A percentile compares a stretch with the other conserved stretches of the same genome.
These are phyloP conservation scores for Pythium sukuiense DNA, from an alignment of 352 stramenopile species.

Conservation along the genomic window DNA sequence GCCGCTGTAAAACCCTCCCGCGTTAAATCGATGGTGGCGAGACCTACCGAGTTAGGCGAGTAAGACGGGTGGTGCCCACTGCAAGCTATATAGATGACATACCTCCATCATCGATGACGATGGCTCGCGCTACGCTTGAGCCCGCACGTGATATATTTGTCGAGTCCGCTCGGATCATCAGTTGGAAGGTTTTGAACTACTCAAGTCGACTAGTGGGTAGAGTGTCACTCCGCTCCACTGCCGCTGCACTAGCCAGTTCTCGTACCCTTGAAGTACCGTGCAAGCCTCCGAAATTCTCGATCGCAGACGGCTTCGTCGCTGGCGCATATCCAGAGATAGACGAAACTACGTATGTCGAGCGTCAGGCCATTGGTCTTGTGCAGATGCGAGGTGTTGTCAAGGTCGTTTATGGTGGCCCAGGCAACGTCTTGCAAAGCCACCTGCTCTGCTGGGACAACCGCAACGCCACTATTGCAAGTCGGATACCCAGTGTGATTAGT, in stretches of 20 bases:
- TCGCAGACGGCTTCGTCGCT: constrained; percentile 30
- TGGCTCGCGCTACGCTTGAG: no score
- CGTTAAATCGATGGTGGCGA: no score
- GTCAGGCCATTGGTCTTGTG: constrained; percentile 22
- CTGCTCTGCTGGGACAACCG: constrained; percentile 35
- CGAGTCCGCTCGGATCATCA: no score
- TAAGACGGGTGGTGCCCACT: no score
- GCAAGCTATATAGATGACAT: no score
- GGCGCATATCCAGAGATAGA: constrained; percentile 20
- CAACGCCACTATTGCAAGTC: constrained; percentile 22
- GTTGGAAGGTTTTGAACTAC: no score
- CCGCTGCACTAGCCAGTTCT: no score
- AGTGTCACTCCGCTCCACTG: no score
- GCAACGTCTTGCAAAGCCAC: constrained; percentile 31
- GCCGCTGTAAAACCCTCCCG: no score
- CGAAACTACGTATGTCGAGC: constrained; percentile 18
- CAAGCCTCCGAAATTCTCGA: constrained; percentile 27
- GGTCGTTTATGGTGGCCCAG: constrained; percentile 28
- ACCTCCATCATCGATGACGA: no score
- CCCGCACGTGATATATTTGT: no score
- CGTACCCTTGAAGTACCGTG: constrained; percentile 12
- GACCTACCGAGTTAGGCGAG: neutral
- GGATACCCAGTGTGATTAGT: constrained; percentile 5
- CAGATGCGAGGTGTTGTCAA: constrained; percentile 30
- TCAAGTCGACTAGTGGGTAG: no score